Evolutionary conservation across 1,284 basidiomycete species (phyloP).

Genomic region (Trametes hirsuta): DNA sequence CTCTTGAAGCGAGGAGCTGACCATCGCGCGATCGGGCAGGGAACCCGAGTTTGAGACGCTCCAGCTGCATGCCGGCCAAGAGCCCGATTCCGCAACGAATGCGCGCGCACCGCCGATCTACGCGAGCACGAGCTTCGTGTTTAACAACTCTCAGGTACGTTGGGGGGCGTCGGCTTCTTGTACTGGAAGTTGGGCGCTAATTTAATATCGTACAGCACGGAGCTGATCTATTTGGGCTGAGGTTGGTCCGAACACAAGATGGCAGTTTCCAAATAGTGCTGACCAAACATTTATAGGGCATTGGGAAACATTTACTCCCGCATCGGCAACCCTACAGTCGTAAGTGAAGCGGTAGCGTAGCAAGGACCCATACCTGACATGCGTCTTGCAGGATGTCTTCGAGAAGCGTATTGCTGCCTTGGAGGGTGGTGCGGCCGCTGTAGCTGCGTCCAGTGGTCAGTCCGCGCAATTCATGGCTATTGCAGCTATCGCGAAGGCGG

Average conservation of each 20-base stretch:
- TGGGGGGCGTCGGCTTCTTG: not conserved
- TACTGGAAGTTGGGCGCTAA: not conserved
- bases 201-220: constrained; percentile 57
- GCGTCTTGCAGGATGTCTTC: constrained; percentile 67
- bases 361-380: not conserved
- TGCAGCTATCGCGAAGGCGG: constrained; percentile 63
- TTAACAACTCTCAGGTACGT: constrained; percentile 73
- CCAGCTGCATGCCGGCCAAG: constrained; percentile 84
- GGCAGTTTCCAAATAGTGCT: not conserved
- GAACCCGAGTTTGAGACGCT: constrained; percentile 81
- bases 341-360: constrained; percentile 38
- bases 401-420: constrained; percentile 85
- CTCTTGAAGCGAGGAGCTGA: not conserved
- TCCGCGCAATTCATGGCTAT: constrained; percentile 84
- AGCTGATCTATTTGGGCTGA: constrained; percentile 82
- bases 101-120: constrained; percentile 87
- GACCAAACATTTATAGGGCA: constrained; percentile 40
- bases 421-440: constrained; percentile 81
- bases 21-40: constrained; percentile 34
- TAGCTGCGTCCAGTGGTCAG: constrained; percentile 81
- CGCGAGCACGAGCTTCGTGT: constrained; percentile 76
- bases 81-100: constrained; percentile 71
- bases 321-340: constrained; percentile 85
- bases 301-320: constrained; percentile 80
- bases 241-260: constrained; percentile 36